Evolutionary conservation across 2,329 filamentous ascomycete species (phyloP).

Genomic region (Sarocladium oryzae): DNA sequence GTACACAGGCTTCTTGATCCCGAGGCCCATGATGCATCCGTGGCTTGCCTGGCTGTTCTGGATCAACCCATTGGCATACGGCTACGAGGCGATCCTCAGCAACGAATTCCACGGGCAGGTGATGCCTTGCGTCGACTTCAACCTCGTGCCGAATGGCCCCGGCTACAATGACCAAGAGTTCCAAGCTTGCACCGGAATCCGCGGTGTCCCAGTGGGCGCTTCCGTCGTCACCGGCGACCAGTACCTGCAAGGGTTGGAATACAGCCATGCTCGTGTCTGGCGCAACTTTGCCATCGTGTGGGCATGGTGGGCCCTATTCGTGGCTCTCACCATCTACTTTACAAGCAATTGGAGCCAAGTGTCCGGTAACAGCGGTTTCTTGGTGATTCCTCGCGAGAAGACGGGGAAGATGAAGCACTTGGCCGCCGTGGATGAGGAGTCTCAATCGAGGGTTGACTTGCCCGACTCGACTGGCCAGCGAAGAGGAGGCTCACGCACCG

Average conservation of each 20-base stretch:
- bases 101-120: constrained; percentile 51
- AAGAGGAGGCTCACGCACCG: neutral
- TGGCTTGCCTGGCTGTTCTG: constrained; percentile 52
- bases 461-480: neutral
- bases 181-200: constrained; percentile 50
- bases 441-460: neutral
- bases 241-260: constrained; percentile 30
- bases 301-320: neutral
- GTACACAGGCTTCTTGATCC: constrained; percentile 47
- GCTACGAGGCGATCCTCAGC: constrained; percentile 55
- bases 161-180: constrained; percentile 18
- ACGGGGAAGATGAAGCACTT: neutral
- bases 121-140: constrained; percentile 45
- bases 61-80: constrained; percentile 45
- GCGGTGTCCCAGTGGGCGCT: constrained; percentile 50
- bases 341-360: constrained; percentile 26
- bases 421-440: neutral
- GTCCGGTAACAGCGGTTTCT: neutral
- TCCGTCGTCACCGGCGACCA: constrained; percentile 47
- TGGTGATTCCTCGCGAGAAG: neutral
- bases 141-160: constrained; percentile 2
- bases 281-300: constrained; percentile 64
- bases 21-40: constrained; percentile 36
- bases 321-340: neutral
- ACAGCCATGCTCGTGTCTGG: constrained; percentile 54